Evolutionary conservation across 441 rosid species (phyloP).

Genomic region (Sinapis alba): DNA sequence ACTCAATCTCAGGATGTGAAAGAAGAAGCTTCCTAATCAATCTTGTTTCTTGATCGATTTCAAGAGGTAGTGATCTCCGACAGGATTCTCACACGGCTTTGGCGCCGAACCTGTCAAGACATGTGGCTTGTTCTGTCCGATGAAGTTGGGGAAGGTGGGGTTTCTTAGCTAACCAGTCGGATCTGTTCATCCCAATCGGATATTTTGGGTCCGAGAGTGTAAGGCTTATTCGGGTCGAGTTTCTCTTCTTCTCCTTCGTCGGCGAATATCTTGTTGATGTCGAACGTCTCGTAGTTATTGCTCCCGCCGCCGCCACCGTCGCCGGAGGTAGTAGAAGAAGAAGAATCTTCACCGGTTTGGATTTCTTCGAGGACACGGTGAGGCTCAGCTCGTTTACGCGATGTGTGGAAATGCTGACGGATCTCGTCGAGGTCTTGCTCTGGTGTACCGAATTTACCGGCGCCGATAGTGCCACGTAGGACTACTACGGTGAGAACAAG

Average conservation of each 20-base stretch:
- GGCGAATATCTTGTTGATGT: conserved; percentile 46
- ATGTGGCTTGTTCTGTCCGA: conserved; percentile 66
- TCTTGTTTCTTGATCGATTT: conserved; percentile 86
- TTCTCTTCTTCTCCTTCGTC: conserved; percentile 57
- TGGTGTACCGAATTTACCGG: conserved; percentile 88
- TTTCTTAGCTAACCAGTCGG: conserved; percentile 64
- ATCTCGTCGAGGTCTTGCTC: conserved; percentile 67
- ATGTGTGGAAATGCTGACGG: conserved; percentile 53
- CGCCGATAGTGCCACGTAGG: conserved; percentile 86
- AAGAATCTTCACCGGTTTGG: conserved; percentile 41
- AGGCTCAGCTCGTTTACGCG: conserved; percentile 69
- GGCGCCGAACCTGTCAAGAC: conserved; percentile 86
- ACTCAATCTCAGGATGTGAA: not conserved
- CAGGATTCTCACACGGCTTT: conserved; percentile 82
- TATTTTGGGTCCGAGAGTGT: conserved; percentile 74
- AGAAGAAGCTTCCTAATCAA: conserved; percentile 14
- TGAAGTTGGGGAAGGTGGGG: conserved; percentile 71
- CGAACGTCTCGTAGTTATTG: conserved; percentile 50
- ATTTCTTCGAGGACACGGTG: conserved; percentile 79
- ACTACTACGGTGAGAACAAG: conserved; percentile 77
- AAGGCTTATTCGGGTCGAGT: conserved; percentile 56
- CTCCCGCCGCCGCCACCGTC: conserved; percentile 22
- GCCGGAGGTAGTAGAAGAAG: conserved; percentile 9
- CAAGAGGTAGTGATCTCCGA: conserved; percentile 81
- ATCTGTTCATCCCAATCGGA: conserved; percentile 80